Evolutionary conservation across 331 rosid genomes (phyloP).

Genomic region (Quercus tomentella): DNA sequence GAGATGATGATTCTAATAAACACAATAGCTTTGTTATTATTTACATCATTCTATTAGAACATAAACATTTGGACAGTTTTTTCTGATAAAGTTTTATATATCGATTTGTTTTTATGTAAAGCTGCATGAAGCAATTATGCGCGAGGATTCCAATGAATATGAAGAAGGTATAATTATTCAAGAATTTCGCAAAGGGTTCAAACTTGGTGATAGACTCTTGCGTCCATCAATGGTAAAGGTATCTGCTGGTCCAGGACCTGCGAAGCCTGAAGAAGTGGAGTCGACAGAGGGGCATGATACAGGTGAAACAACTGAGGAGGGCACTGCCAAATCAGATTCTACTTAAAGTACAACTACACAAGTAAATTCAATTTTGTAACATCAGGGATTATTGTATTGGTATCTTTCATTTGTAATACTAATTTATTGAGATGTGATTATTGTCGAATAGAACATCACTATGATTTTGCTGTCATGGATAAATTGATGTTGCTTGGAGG

Average conservation of each 20-base stretch:
- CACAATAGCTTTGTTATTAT: not conserved
- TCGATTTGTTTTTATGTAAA: constrained; percentile 31
- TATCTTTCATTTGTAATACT: not conserved
- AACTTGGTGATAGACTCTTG: constrained; percentile 81
- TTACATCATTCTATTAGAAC: not conserved
- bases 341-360: constrained; percentile 22
- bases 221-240: constrained; percentile 98
- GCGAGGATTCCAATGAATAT: constrained; percentile 71
- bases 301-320: constrained; percentile 30
- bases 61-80: constrained; percentile 2
- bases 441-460: not conserved
- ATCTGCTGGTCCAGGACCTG: constrained; percentile 97
- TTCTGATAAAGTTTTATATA: not conserved
- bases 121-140: constrained; percentile 98
- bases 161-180: constrained; percentile 75
- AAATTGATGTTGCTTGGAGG: not conserved
- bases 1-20: not conserved
- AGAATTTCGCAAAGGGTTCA: constrained; percentile 88
- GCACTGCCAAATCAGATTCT: constrained; percentile 35
- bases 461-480: not conserved
- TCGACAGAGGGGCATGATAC: constrained; percentile 37
- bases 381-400: not conserved
- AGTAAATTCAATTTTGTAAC: constrained; percentile 32
- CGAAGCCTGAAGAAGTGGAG: constrained; percentile 50
- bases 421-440: not conserved